Base-by-base conservation (phyloP, 768 basidiomycete species). In the Collybia sordida region DNA sequence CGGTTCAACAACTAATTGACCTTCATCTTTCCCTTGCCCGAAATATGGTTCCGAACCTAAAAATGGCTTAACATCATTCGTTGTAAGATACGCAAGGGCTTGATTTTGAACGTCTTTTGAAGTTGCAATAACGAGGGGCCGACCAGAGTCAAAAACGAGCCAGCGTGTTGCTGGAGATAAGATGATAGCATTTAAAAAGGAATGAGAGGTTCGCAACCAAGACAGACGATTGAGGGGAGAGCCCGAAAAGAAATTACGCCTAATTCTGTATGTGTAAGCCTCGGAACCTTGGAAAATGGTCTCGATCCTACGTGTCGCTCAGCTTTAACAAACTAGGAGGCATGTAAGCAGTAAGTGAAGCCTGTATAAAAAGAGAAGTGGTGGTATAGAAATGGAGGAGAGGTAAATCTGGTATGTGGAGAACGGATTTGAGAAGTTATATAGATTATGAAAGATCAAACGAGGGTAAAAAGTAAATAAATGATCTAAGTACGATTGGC, bases 151-250 rank as follows among this genome's bases (percentile, higher is more conserved):
- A 73, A 93, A 90, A 15, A 94, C 55, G 36, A 96, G 63, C 87
- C 95, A 98, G 40, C 78, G 75, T 0, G 93, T 80, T 3, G 80
- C 62, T 0, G 82, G 78, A 11, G 81, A 73, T 14, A 61, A 64
- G 31, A 87, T 70, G 56, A 93, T 75, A 17, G 83, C 74, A 50
- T 92, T 90, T 42, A 98, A 76, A 67, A 94, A 92, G 6, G 78
- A 64, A 23, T 82, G 79, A 12, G 89, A 91, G 3, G 83, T 67
- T 22, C 91, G 78, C 28, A 94, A 75, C 85, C 93, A 93, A 1
- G 88, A 84, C 17, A 93, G 75, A 14, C 91, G 85, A 64, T 92
- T 92, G 25, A 92, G 69, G 37, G 88, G 83, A 47, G 90, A 88
- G 35, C 87, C 86, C 6, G 72, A 66, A 57, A 71, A 77, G 58